Conservation (phyloP, 2,329 filamentous ascomycete species). For the Sporothrix brasiliensis region DNA sequence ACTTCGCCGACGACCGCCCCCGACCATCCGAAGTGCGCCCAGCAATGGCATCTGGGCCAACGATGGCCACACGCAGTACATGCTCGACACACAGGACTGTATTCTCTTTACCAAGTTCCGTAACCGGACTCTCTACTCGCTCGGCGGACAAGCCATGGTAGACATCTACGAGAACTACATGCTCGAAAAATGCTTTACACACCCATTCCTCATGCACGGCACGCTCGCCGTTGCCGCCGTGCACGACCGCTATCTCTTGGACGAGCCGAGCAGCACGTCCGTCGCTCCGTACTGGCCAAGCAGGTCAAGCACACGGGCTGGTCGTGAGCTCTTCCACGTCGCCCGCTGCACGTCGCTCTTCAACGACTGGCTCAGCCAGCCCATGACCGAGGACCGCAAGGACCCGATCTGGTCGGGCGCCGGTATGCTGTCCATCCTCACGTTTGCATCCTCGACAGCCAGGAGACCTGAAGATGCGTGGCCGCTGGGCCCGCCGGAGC, state of each 20-base stretch:
- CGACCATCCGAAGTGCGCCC: not conserved
- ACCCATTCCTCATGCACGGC: slow-evolving; percentile 53
- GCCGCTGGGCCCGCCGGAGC: slow-evolving; percentile 40
- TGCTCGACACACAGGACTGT: slow-evolving; percentile 24
- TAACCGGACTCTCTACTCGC: slow-evolving; percentile 17
- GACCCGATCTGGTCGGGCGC: slow-evolving; percentile 54
- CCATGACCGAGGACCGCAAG: slow-evolving; percentile 44
- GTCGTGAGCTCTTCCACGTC: slow-evolving; percentile 51
- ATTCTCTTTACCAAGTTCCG: slow-evolving; percentile 29
- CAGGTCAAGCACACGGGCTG: slow-evolving; percentile 14
- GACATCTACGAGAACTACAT: slow-evolving; percentile 36
- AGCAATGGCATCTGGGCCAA: slow-evolving; percentile 43
- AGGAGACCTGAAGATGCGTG: slow-evolving; percentile 41
- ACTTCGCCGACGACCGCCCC: not conserved
- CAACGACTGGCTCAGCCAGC: slow-evolving; percentile 44
- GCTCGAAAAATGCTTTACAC: slow-evolving; percentile 45
- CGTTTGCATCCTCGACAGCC: slow-evolving; percentile 48
- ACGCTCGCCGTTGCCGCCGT: slow-evolving; percentile 48
- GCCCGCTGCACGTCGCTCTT: slow-evolving; percentile 48
- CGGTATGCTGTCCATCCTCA: slow-evolving; percentile 47
- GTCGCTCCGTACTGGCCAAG: not conserved
- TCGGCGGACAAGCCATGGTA: slow-evolving; percentile 1
- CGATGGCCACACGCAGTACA: slow-evolving; percentile 31
- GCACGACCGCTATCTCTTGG: slow-evolving; percentile 45
- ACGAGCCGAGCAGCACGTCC: slow-evolving; percentile 35